Conservation (phyloP, 805 yeast genomes). For the Wickerhamia fluorescens region DNA sequence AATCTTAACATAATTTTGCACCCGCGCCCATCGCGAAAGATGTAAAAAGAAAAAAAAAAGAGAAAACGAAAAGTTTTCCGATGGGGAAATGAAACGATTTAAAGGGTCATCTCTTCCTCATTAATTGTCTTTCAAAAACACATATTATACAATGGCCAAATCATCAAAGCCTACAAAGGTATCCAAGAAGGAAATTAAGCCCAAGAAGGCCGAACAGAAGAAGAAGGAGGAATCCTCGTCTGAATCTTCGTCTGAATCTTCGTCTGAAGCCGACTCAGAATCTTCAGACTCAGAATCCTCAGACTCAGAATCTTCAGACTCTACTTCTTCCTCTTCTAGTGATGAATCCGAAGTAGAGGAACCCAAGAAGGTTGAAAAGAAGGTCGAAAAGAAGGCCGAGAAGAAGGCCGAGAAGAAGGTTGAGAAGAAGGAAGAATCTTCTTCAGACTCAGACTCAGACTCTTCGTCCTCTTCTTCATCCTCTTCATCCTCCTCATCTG, state of each 20-base stretch:
- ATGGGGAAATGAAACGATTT: neutral
- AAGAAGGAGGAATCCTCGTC: slow-evolving; percentile 13
- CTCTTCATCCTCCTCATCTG: slow-evolving; percentile 17
- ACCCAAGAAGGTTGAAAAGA: slow-evolving; percentile 7
- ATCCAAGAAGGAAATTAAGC: slow-evolving; percentile 15
- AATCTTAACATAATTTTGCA: too few relatives aligned
- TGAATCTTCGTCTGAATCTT: slow-evolving; percentile 13
- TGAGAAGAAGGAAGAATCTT: slow-evolving; percentile 11
- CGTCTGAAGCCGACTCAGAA: slow-evolving; percentile 10
- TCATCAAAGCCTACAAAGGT: slow-evolving; percentile 23
- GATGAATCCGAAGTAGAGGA: slow-evolving; percentile 22
- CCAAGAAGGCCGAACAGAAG: slow-evolving; percentile 15
- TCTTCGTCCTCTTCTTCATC: slow-evolving; percentile 14
- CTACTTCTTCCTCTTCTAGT: slow-evolving; percentile 16
- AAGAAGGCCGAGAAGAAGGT: slow-evolving; percentile 10
- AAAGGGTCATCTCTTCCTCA: slow-evolving; percentile 2
- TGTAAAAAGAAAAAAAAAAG: neutral
- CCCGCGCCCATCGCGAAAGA: too few relatives aligned
- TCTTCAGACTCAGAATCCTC: slow-evolving; percentile 24
- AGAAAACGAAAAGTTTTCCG: neutral
- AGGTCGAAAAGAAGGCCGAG: slow-evolving; percentile 8
- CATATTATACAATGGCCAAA: slow-evolving; percentile 30
- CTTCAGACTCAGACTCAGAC: slow-evolving; percentile 26
- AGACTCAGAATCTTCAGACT: slow-evolving; percentile 12
- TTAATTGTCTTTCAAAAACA: neutral